Conservation (phyloP, 305 asterid species). For the Fraxinus platypoda region DNA sequence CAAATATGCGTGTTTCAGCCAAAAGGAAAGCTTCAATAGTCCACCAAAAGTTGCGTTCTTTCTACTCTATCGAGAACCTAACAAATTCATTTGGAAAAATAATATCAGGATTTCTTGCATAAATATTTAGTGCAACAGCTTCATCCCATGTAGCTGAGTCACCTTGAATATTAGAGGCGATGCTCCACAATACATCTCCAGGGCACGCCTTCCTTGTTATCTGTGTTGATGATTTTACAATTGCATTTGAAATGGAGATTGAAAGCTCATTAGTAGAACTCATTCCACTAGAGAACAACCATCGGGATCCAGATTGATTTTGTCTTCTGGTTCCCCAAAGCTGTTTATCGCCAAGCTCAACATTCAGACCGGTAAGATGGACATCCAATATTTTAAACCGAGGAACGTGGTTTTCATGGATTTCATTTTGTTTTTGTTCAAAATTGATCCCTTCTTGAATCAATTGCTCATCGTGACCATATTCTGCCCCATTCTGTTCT, state of each 20-base stretch:
- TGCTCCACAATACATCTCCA: conserved; percentile 69
- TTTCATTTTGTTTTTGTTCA: conserved; percentile 15
- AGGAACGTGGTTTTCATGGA: conserved; percentile 17
- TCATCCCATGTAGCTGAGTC: conserved; percentile 47
- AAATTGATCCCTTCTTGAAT: conserved; percentile 17
- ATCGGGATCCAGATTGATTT: conserved; percentile 61
- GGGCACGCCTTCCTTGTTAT: conserved; percentile 28
- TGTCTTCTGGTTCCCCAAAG: conserved; percentile 52
- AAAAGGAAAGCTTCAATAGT: neutral
- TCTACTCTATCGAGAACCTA: conserved; percentile 21
- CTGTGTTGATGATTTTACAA: conserved; percentile 38
- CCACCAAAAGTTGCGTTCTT: neutral
- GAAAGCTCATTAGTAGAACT: conserved; percentile 34
- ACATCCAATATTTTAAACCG: conserved; percentile 51
- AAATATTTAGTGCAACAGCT: conserved; percentile 42
- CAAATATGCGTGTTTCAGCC: neutral
- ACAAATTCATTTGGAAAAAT: conserved; percentile 41
- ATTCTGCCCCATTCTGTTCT: conserved; percentile 8
- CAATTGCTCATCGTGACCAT: conserved; percentile 18
- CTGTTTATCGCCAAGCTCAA: conserved; percentile 33
- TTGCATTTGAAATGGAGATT: conserved; percentile 39
- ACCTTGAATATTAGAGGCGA: conserved; percentile 41
- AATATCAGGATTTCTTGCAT: conserved; percentile 74
- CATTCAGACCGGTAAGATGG: conserved; percentile 57
- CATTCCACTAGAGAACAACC: conserved; percentile 73